These are phyloP conservation scores for Schizosaccharomyces osmophilus DNA, from an alignment of 805 yeast species.

Conservation along the genomic window DNA sequence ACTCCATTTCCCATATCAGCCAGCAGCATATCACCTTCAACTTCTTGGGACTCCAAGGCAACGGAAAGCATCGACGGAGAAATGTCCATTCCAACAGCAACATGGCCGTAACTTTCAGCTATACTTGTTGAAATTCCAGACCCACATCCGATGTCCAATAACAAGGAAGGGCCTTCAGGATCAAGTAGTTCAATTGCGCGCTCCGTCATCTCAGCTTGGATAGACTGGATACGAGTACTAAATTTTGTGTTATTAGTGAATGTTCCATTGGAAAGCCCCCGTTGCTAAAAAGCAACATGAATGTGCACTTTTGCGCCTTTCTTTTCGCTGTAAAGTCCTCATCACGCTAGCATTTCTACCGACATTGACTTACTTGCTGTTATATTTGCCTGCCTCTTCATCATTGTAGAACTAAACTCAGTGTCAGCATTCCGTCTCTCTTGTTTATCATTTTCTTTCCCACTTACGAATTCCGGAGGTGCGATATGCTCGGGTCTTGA, in stretches of 20 bases:
- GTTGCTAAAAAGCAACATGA: no score
- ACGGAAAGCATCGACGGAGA: constrained; percentile 90
- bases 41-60: constrained; percentile 63
- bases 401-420: constrained; percentile 50
- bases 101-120: constrained; percentile 57
- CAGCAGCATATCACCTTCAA: constrained; percentile 77
- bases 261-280: no score
- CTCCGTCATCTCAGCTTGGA: constrained; percentile 92
- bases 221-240: constrained; percentile 74
- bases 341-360: neutral
- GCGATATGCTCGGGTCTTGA: constrained; percentile 9
- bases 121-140: constrained; percentile 92
- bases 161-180: constrained; percentile 22
- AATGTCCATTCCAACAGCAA: constrained; percentile 92
- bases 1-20: constrained; percentile 86
- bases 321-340: no score
- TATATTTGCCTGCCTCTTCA: constrained; percentile 68
- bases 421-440: neutral
- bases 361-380: constrained; percentile 29
- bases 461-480: constrained; percentile 8
- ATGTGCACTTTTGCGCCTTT: no score
- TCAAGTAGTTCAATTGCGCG: constrained; percentile 63
- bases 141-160: constrained; percentile 90
- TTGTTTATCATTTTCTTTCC: neutral
- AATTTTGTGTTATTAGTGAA: neutral